phyloP scores from a whole-genome alignment of 163 green algal genomes.

The Chloromonas sp. region DNA sequence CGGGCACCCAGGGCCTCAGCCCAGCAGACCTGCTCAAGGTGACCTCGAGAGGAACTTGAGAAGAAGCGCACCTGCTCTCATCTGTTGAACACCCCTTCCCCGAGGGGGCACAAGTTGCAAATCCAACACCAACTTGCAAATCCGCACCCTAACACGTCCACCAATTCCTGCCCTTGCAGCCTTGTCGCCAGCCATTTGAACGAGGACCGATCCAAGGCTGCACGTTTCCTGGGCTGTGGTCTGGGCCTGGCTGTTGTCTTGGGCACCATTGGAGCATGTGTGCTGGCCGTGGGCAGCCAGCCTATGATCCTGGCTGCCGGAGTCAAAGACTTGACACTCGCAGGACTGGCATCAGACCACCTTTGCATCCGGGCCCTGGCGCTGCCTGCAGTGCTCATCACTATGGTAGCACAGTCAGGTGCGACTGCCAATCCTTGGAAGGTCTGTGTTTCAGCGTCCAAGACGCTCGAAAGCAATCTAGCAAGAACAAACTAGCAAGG shows the following conservation, averaged over 20 bases:
- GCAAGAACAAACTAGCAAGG: too few relatives aligned
- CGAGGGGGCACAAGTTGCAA: neutral
- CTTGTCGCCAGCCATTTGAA: neutral
- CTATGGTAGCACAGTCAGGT: conserved; percentile 42
- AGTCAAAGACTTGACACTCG: conserved; percentile 42
- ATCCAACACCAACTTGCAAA: neutral
- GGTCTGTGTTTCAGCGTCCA: too few relatives aligned
- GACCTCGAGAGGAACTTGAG: too few relatives aligned
- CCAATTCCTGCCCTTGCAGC: neutral
- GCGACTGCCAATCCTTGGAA: too few relatives aligned
- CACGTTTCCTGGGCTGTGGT: neutral
- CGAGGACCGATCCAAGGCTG: neutral
- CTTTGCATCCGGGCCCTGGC: conserved; percentile 63
- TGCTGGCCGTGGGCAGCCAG: neutral
- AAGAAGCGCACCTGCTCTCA: neutral
- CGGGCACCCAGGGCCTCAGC: too few relatives aligned
- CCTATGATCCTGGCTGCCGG: conserved; percentile 48
- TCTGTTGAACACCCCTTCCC: neutral
- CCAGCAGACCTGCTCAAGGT: too few relatives aligned
- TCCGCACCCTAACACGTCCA: too few relatives aligned
- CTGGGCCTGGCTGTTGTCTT: neutral
- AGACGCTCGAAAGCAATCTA: too few relatives aligned
- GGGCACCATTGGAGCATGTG: neutral
- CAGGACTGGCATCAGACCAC: conserved; percentile 45
- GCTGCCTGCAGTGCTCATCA: conserved; percentile 58